These are phyloP conservation scores for Mrakia gelida DNA, from an alignment of 768 basidiomycete species.

Conservation along the genomic window DNA sequence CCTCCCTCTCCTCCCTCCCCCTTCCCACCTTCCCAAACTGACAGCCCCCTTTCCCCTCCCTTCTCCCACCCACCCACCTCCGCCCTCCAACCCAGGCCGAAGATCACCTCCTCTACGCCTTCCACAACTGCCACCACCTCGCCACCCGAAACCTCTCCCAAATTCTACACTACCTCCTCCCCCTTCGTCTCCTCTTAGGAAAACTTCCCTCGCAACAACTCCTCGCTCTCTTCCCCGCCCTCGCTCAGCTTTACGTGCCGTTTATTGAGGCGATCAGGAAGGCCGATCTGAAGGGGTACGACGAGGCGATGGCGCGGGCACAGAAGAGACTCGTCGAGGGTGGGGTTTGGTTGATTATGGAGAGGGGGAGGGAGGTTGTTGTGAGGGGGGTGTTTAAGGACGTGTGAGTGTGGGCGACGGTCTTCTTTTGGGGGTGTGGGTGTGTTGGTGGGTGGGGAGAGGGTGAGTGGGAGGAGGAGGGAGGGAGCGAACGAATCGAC, in stretches of 20 bases:
- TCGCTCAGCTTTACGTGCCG: slow-evolving; percentile 68
- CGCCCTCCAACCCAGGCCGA: slow-evolving; percentile 57
- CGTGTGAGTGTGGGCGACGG: slow-evolving; percentile 42
- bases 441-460: no score
- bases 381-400: slow-evolving; percentile 68
- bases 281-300: slow-evolving; percentile 77
- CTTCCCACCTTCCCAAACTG: neutral
- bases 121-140: slow-evolving; percentile 70
- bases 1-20: neutral
- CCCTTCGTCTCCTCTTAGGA: slow-evolving; percentile 80
- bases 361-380: slow-evolving; percentile 82
- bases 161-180: slow-evolving; percentile 84
- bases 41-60: no score
- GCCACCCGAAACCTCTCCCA: slow-evolving; percentile 78
- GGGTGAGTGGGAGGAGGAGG: neutral
- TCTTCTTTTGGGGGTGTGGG: no score
- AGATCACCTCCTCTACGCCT: slow-evolving; percentile 78
- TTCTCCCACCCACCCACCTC: neutral
- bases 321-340: slow-evolving; percentile 76
- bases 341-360: slow-evolving; percentile 79
- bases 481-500: neutral
- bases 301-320: slow-evolving; percentile 61
- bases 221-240: slow-evolving; percentile 64
- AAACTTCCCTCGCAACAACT: slow-evolving; percentile 73
- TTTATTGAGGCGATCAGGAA: slow-evolving; percentile 72